Evolutionary conservation across 129 eudicot genomes (phyloP), one percentile per base, ranked within the genome.

Genomic region (Centrapalus pauciflorus): DNA sequence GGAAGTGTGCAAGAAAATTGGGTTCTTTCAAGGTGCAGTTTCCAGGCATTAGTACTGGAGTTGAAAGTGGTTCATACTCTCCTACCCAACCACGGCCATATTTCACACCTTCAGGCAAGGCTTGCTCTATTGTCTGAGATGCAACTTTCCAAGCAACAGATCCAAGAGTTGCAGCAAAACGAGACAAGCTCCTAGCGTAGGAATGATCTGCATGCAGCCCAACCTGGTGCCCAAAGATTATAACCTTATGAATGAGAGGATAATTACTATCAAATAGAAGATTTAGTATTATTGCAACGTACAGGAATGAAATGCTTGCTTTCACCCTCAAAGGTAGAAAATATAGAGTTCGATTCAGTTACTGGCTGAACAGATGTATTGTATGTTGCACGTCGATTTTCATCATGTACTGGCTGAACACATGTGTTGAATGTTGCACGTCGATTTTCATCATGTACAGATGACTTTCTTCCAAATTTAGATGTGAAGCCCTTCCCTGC

Each of bases 31-130:
- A 33, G 37, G 68, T 62, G 55, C 75, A 38, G 68, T 74, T 82
- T 67, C 73, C 81, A 21, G 82, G 82, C 64, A 81, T 72, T 24
- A 75, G 55, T 7, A 88, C 84, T 7, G 98, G 82, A 24, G 99
- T 86, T 27, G 97, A 85, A 77, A 82, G 97, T 28, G 99, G 97
- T 69, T 94, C 99, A 26, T 89, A 94, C 71, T 94, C 99, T 11
- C 90, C 99, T 3, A 94, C 92, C 99, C 99, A 94, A 25, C 99
- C 99, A 21, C 88, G 97, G 8, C 99, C 99, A 73, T 69, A 89
- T 73, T 94, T 86, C 38, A 67, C 77, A 14, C 83, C 99, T 41
- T 76, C 72, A 38, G 99, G 97, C 60, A 94, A 72, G 28, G 89
- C 93, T 77, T 84, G 93, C 69, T 89, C 94, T 40, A 94, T 94